phyloP scores from a whole-genome alignment of 768 basidiomycete genomes.

The Termitomyces sp. region DNA sequence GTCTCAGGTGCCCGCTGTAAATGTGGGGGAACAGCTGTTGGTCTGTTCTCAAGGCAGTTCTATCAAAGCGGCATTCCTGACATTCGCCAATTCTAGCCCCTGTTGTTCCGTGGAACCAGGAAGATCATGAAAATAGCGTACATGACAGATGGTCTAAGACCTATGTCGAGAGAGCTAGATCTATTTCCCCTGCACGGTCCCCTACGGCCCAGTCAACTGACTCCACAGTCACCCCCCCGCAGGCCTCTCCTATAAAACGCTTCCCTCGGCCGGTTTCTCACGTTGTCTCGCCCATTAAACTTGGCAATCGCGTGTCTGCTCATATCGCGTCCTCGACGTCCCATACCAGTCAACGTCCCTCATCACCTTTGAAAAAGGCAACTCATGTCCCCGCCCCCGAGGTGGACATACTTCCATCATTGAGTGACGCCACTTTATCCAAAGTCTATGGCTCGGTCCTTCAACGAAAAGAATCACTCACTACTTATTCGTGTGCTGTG shows the following conservation, averaged over 20 bases:
- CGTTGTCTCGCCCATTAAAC: conserved; percentile 22
- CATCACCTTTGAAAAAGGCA: conserved; percentile 52
- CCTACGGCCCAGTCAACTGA: conserved; percentile 17
- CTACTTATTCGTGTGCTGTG: conserved; percentile 60
- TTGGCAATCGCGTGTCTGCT: conserved; percentile 47
- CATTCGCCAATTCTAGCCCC: conserved; percentile 41
- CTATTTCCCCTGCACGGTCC: conserved; percentile 33
- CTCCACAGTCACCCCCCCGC: conserved; percentile 12
- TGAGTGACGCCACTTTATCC: conserved; percentile 53
- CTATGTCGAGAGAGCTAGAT: conserved; percentile 54
- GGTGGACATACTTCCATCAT: conserved; percentile 55
- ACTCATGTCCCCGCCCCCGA: conserved; percentile 49
- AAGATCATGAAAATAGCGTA: conserved; percentile 30
- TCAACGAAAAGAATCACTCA: conserved; percentile 71
- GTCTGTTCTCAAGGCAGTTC: conserved; percentile 38
- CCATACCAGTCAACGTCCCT: conserved; percentile 32
- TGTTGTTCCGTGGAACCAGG: conserved; percentile 60
- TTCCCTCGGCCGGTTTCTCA: conserved; percentile 43
- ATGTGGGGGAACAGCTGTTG: conserved; percentile 76
- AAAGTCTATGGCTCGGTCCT: conserved; percentile 85
- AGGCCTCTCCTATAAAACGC: conserved; percentile 32
- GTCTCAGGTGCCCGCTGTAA: conserved; percentile 66
- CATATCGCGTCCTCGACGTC: conserved; percentile 53
- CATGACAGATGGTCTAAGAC: conserved; percentile 80
- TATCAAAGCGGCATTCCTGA: background rate